Percentiles rank a stretch among this genome's conserved stretches.
Evolutionary conservation across 148 eudicot species (phyloP).

Genomic region (Amaranthus hypochondriacus): DNA sequence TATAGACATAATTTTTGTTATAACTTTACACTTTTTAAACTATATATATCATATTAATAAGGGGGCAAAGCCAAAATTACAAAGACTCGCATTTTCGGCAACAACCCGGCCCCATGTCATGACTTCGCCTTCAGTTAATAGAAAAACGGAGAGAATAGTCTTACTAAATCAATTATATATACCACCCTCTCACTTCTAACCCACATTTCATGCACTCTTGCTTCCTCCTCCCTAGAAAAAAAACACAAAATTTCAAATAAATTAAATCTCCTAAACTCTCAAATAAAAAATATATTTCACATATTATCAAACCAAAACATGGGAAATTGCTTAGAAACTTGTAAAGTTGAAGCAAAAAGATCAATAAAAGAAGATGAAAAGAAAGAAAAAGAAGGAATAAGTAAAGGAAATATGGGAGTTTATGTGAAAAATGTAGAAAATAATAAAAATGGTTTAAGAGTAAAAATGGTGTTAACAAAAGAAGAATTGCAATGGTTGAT

Average conservation of each 20-base stretch:
- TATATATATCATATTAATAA: too few species aligned
- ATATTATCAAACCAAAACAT: slow-evolving; percentile 14
- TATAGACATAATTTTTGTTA: too few species aligned
- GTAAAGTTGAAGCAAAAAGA: not conserved
- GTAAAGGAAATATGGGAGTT: slow-evolving; percentile 13
- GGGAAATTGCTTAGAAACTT: slow-evolving; percentile 61
- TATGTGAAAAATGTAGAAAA: slow-evolving; percentile 19
- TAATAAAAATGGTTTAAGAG: slow-evolving; percentile 32
- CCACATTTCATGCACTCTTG: slow-evolving; percentile 14
- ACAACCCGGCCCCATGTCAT: too few species aligned
- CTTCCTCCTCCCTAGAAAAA: not conserved
- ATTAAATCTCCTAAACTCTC: not conserved
- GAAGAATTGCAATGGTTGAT: slow-evolving; percentile 64
- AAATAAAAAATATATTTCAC: not conserved
- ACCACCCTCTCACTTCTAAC: not conserved
- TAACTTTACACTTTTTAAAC: too few species aligned
- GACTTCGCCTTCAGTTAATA: too few species aligned
- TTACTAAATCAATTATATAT: not conserved
- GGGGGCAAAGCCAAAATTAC: too few species aligned
- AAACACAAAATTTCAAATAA: not conserved
- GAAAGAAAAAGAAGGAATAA: slow-evolving; percentile 7
- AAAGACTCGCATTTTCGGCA: too few species aligned
- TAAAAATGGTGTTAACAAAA: slow-evolving; percentile 69
- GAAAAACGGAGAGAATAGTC: too few species aligned
- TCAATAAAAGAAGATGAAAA: slow-evolving; percentile 4